Base-by-base conservation (phyloP, 2,329 filamentous ascomycete species). In the Rhytidhysteron rufulum region DNA sequence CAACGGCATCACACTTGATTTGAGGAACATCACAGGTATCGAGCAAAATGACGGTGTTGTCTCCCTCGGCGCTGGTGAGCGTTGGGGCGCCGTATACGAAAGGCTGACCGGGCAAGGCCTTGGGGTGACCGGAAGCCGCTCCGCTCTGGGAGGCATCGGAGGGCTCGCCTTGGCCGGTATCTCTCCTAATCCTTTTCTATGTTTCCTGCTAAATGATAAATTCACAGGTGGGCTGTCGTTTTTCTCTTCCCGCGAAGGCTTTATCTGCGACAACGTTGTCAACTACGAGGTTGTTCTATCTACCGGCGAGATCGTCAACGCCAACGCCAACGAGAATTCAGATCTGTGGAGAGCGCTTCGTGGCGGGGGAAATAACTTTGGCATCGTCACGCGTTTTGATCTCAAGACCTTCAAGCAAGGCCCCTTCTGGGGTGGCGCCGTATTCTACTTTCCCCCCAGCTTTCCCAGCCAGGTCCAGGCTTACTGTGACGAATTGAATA, bases 351-450 rank as follows among this genome's bases (percentile, higher is more conserved):
- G 51, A 44, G 63, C 64, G 18, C 44, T 67, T 37, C 65, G 64
- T 40, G 64, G 63, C 2, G 65, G 64, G 15, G 57, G 54, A 43
- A 64, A 55, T 45, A 65, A 66, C 48, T 66, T 67, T 35, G 64
- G 62, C 11, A 42, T 66, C n/a, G 63, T 66, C 18, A 65, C 62
- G 5, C 49, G 56, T 4, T 65, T 66, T 27, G 60, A 65, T 35
- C 29, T 65, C 6, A 46, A 57, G 41, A 59, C 57, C 40, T 47
- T 64, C 57, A 5, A 17, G 20, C 20, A 16, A 21, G 4, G 20
- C 11, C 11, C 20, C 13, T 38, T 53, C 31, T 29, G 27, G 16
- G 32, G 24, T 19, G 11, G 32, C 15, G n/a, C 24, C 24, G 24
- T 36, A 7, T 27, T 27, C 24, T 27, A 27, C 24, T 27, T 27